Evolutionary conservation across 176 grass and related monocot species (phyloP).

Genomic region (Oryza brachyantha): DNA sequence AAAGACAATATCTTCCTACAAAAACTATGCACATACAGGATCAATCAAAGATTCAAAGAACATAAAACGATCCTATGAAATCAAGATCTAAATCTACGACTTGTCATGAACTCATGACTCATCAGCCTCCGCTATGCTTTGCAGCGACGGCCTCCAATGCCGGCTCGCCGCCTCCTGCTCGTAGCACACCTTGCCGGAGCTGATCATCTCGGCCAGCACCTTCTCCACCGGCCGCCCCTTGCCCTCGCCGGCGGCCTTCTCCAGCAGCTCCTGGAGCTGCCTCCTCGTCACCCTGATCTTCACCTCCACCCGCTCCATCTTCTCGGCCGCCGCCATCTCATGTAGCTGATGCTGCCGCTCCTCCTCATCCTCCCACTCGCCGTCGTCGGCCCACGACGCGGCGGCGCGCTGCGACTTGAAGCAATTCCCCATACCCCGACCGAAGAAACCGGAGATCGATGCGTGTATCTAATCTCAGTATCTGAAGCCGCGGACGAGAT

Average conservation of each 20-base stretch:
- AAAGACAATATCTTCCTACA: conserved; percentile 18
- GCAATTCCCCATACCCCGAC: conserved; percentile 68
- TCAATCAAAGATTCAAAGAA: neutral
- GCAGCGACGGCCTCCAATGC: conserved; percentile 51
- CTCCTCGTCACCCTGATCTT: conserved; percentile 61
- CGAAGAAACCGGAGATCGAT: neutral
- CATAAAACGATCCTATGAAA: neutral
- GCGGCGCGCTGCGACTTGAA: conserved; percentile 22
- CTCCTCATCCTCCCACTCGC: conserved; percentile 32
- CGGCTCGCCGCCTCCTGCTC: neutral
- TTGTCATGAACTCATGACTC: conserved; percentile 25
- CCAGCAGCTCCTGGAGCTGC: conserved; percentile 58
- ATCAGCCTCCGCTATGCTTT: conserved; percentile 45
- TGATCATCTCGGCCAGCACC: conserved; percentile 42
- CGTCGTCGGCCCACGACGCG: conserved; percentile 57
- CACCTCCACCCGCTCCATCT: conserved; percentile 31
- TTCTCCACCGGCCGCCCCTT: conserved; percentile 30
- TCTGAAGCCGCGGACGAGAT: no score
- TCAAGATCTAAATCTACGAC: neutral
- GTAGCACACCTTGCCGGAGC: conserved; percentile 19
- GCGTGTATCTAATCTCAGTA: neutral
- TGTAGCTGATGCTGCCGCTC: neutral
- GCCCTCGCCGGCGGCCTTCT: conserved; percentile 14
- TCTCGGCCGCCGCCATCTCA: neutral
- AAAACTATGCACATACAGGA: neutral